Conservation (phyloP, 192 early-diverging fungal species). For the Linderina pennispora region DNA sequence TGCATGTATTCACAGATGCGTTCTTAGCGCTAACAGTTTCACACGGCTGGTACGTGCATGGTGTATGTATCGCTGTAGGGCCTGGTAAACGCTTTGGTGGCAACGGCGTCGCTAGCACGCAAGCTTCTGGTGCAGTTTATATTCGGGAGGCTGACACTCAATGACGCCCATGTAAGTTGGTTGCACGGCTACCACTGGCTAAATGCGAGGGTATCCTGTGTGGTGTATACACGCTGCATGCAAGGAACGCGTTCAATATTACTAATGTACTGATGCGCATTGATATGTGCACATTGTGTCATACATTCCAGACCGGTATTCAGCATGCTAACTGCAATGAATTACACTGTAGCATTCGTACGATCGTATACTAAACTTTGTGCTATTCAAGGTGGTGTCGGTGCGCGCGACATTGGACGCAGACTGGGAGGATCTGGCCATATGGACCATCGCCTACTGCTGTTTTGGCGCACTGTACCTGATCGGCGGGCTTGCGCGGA, state of each 20-base stretch:
- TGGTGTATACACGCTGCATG: no score
- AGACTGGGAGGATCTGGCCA: constrained; percentile 62
- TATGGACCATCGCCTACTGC: constrained; percentile 62
- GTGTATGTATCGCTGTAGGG: no score
- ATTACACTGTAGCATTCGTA: constrained; percentile 68
- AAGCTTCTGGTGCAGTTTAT: constrained; percentile 40
- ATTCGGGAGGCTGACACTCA: constrained; percentile 34
- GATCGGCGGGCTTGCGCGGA: constrained; percentile 43
- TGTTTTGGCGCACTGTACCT: constrained; percentile 44
- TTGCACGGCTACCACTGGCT: no score
- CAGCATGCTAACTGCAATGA: no score
- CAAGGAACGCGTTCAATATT: no score
- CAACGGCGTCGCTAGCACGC: constrained; percentile 35
- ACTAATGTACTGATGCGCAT: no score
- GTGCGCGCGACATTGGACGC: constrained; percentile 71
- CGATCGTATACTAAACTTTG: constrained; percentile 73
- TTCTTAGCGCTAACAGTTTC: no score
- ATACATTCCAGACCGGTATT: no score
- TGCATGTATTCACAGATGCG: no score
- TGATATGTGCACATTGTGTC: no score
- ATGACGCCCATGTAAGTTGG: constrained; percentile 48
- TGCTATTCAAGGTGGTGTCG: constrained; percentile 80
- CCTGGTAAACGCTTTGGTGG: constrained; percentile 43
- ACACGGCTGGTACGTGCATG: no score
- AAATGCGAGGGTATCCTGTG: no score